A percentile compares a stretch with the other conserved stretches of the same genome.
Conservation (phyloP, 805 yeast genomes). For the Wickerhamomyces bovis region DNA sequence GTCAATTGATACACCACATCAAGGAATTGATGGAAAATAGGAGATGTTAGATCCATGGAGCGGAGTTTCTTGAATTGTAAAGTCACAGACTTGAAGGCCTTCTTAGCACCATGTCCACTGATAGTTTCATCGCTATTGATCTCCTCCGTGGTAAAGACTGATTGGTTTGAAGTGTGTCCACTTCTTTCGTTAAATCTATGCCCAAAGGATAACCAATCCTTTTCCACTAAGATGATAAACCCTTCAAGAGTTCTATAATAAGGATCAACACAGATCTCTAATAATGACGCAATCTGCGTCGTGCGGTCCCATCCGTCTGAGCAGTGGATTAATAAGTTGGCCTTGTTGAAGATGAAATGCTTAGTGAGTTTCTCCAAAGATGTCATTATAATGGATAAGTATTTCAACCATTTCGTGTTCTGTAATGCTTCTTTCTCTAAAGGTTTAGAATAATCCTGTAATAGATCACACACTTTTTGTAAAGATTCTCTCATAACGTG, state of each 20-base stretch:
- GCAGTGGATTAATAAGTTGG: conserved; percentile 85
- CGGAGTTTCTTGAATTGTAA: conserved; percentile 43
- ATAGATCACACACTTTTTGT: conserved; percentile 53
- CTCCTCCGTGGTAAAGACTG: conserved; percentile 37
- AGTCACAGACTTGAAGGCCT: conserved; percentile 42
- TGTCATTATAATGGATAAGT: conserved; percentile 59
- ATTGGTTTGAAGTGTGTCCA: conserved; percentile 50
- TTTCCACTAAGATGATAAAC: conserved; percentile 77
- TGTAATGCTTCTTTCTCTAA: conserved; percentile 51
- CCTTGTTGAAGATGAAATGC: conserved; percentile 75
- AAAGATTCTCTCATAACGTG: conserved; percentile 91
- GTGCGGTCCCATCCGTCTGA: conserved; percentile 99
- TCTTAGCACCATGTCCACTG: conserved; percentile 29
- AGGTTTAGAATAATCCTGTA: conserved; percentile 51
- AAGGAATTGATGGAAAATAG: conserved; percentile 89
- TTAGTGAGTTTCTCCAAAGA: conserved; percentile 75
- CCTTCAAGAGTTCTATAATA: conserved; percentile 85
- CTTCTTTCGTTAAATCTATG: conserved; percentile 81
- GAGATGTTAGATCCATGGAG: conserved; percentile 64
- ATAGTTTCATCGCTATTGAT: conserved; percentile 33
- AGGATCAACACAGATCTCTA: conserved; percentile 87
- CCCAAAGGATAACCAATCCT: conserved; percentile 95
- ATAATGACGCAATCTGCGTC: conserved; percentile 76
- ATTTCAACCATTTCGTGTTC: conserved; percentile 75
- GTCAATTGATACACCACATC: conserved; percentile 82